phyloP scores from a whole-genome alignment of 768 basidiomycete genomes.

The Calocybe gangraenosa region DNA sequence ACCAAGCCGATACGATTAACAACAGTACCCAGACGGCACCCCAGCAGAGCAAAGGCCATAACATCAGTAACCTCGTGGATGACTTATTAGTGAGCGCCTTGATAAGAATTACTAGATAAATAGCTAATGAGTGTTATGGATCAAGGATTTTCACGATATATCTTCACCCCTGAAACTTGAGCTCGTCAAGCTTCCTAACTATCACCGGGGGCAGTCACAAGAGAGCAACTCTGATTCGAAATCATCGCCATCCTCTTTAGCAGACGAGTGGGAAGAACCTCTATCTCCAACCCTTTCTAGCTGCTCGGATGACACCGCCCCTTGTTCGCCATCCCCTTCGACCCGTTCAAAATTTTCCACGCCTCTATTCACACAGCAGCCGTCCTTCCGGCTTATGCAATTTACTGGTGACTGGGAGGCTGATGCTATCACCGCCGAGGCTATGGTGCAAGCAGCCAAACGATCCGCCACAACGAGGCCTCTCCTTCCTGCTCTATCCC shows the following conservation, averaged over 20 bases:
- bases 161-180: too few relatives aligned
- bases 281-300: not conserved
- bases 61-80: too few relatives aligned
- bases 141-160: too few relatives aligned
- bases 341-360: not conserved
- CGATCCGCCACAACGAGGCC: not conserved
- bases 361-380: not conserved
- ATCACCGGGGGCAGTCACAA: too few relatives aligned
- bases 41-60: too few relatives aligned
- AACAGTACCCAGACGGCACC: too few relatives aligned
- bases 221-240: too few relatives aligned
- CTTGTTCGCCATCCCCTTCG: not conserved
- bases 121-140: too few relatives aligned
- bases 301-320: not conserved
- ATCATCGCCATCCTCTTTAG: not conserved
- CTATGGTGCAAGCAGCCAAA: not conserved
- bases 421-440: constrained; percentile 7
- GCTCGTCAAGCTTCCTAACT: too few relatives aligned
- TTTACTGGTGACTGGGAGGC: constrained; percentile 16
- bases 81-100: too few relatives aligned
- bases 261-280: not conserved
- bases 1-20: too few relatives aligned
- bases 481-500: not conserved
- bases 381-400: not conserved
- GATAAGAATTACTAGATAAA: too few relatives aligned